These are phyloP conservation scores for Cordyceps tenuipes DNA, from an alignment of 2,329 filamentous ascomycete genomes.

Conservation along the genomic window DNA sequence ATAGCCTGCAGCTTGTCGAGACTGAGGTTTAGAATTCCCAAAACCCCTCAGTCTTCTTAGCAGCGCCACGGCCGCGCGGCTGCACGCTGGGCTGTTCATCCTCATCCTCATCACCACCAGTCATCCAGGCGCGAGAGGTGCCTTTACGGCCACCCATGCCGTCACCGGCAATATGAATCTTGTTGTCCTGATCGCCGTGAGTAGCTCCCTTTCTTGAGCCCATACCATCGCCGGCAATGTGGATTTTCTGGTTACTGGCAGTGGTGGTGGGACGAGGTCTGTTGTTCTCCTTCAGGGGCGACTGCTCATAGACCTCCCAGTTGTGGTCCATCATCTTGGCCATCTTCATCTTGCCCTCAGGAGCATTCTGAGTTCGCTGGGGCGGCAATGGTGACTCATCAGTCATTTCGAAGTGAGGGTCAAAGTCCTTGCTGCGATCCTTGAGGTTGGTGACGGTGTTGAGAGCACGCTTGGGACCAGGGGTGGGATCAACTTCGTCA, in stretches of 20 bases:
- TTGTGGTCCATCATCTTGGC: conserved; percentile 65
- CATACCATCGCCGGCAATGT: conserved; percentile 57
- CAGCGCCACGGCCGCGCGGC: conserved; percentile 29
- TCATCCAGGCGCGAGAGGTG: conserved; percentile 48
- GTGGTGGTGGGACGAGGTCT: conserved; percentile 9
- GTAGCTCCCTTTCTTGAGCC: conserved; percentile 48
- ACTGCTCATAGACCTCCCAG: conserved; percentile 49
- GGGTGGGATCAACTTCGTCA: conserved; percentile 43
- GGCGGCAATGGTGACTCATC: conserved; percentile 53
- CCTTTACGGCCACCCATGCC: conserved; percentile 58
- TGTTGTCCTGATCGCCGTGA: conserved; percentile 33
- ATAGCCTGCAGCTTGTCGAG: not conserved
- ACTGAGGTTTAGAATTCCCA: conserved; percentile 38
- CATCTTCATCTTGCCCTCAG: conserved; percentile 57
- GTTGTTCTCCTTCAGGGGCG: conserved; percentile 51
- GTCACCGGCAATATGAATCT: conserved; percentile 45
- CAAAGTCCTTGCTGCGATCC: conserved; percentile 68
- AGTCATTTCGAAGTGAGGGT: conserved; percentile 66
- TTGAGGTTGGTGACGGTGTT: conserved; percentile 64
- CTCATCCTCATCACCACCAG: conserved; percentile 24
- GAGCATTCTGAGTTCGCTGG: conserved; percentile 35
- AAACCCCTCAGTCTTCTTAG: conserved; percentile 30
- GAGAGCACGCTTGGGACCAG: conserved; percentile 39
- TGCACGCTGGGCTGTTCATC: conserved; percentile 20
- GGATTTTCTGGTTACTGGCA: conserved; percentile 22